These are phyloP conservation scores for Punctularia strigosozonata DNA, from an alignment of 768 basidiomycete species.

Conservation along the genomic window DNA sequence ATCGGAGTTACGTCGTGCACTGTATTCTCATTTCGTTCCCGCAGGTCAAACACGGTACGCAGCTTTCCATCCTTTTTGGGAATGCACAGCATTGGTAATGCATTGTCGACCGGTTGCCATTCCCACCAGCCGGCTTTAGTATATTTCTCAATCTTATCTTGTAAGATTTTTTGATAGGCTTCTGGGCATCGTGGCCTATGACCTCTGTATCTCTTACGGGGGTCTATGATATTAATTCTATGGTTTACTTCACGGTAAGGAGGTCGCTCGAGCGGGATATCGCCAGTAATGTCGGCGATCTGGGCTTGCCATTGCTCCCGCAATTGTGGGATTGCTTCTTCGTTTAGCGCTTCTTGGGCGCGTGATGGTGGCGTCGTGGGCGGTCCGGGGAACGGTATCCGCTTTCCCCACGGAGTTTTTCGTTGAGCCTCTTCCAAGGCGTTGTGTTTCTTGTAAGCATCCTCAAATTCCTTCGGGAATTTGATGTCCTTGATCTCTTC, in stretches of 20 bases:
- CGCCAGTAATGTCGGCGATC: conserved; percentile 10
- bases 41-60: conserved; percentile 21
- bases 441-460: no score
- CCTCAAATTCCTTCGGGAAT: no score
- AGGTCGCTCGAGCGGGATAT: conserved; percentile 17
- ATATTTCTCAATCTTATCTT: conserved; percentile 23
- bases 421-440: no score
- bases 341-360: background rate
- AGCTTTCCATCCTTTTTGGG: conserved; percentile 23
- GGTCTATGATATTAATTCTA: conserved; percentile 26
- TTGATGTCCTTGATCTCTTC: no score
- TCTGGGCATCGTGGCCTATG: conserved; percentile 21
- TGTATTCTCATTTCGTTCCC: conserved; percentile 29
- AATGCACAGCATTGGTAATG: conserved; percentile 21
- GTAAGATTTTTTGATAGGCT: conserved; percentile 15
- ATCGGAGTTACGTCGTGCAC: conserved; percentile 26
- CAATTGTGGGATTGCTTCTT: background rate
- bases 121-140: conserved; percentile 24
- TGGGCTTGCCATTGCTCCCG: conserved; percentile 14
- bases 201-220: conserved; percentile 18
- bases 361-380: no score
- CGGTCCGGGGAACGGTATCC: no score
- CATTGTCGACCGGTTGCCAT: conserved; percentile 7
- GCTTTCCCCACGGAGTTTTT: no score
- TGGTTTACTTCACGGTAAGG: conserved; percentile 29